phyloP scores from a whole-genome alignment of 1,284 basidiomycete genomes.

The Sanguinoderma infundibulare region DNA sequence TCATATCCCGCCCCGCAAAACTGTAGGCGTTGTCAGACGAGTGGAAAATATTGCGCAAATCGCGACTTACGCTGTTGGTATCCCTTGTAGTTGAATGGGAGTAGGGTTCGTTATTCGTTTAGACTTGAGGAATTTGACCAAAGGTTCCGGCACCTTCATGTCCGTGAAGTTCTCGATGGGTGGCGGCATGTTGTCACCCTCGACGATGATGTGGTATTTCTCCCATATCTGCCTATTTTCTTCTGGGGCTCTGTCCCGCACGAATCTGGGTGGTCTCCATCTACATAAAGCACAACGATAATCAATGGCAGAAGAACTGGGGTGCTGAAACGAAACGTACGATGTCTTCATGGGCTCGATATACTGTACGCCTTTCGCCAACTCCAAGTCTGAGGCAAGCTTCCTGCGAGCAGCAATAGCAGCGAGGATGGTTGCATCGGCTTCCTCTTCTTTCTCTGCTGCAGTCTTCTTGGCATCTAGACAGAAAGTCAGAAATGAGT shows the following conservation, averaged over 20 bases:
- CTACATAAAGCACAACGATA: constrained; percentile 41
- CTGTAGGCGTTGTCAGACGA: constrained; percentile 42
- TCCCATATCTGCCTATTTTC: constrained; percentile 82
- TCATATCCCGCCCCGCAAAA: constrained; percentile 90
- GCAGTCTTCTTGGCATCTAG: constrained; percentile 87
- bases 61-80: constrained; percentile 84
- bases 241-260: constrained; percentile 72
- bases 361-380: constrained; percentile 93
- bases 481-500: constrained; percentile 9
- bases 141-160: constrained; percentile 93
- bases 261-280: constrained; percentile 89
- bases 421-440: constrained; percentile 88
- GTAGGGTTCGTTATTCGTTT: constrained; percentile 90
- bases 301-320: constrained; percentile 6
- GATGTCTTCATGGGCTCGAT: constrained; percentile 86
- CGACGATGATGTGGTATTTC: constrained; percentile 90
- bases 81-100: constrained; percentile 96
- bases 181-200: constrained; percentile 92
- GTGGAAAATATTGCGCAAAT: not conserved
- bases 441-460: constrained; percentile 84
- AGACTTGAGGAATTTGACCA: constrained; percentile 82
- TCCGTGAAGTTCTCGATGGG: constrained; percentile 94
- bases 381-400: constrained; percentile 89
- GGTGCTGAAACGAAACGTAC: constrained; percentile 46
- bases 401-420: constrained; percentile 92